Evolutionary conservation across 345 rosid species (phyloP).

Genomic region (Theobroma cacao): DNA sequence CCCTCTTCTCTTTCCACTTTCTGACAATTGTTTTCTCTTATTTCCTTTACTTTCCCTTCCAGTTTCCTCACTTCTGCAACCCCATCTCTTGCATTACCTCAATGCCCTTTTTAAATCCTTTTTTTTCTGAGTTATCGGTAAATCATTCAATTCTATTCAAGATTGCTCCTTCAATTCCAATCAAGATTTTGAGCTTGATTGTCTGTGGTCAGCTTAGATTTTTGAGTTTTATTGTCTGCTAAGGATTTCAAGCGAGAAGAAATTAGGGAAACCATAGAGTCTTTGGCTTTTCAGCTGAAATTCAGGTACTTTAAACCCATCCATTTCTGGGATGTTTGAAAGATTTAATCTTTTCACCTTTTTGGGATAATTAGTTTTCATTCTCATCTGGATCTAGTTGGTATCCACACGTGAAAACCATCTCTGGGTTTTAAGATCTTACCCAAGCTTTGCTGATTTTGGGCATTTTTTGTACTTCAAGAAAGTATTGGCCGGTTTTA

Average conservation of each 20-base stretch:
- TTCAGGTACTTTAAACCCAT: conserved; percentile 4
- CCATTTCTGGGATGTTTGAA: not conserved
- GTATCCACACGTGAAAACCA: not conserved
- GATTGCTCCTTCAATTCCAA: not conserved
- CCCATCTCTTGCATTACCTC: not conserved
- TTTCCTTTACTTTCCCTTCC: not conserved
- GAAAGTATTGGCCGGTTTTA: not conserved
- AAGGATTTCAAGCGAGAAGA: not conserved
- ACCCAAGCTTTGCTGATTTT: conserved; percentile 2
- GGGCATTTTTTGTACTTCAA: not conserved
- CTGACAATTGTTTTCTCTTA: not conserved
- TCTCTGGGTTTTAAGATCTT: conserved; percentile 8
- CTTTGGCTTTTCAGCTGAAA: not conserved
- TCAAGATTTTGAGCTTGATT: not conserved
- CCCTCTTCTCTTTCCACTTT: not conserved
- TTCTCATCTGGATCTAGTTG: not conserved
- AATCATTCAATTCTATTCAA: not conserved
- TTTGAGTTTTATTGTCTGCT: not conserved
- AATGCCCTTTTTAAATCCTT: not conserved
- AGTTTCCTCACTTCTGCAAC: not conserved
- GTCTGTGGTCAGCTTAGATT: not conserved
- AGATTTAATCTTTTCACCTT: not conserved
- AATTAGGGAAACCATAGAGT: not conserved
- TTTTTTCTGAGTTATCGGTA: not conserved
- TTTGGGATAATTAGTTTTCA: not conserved